A percentile compares a stretch with the other conserved stretches of the same genome.
Evolutionary conservation across 345 rosid species (phyloP).

Genomic region (Conringia planisiliqua): DNA sequence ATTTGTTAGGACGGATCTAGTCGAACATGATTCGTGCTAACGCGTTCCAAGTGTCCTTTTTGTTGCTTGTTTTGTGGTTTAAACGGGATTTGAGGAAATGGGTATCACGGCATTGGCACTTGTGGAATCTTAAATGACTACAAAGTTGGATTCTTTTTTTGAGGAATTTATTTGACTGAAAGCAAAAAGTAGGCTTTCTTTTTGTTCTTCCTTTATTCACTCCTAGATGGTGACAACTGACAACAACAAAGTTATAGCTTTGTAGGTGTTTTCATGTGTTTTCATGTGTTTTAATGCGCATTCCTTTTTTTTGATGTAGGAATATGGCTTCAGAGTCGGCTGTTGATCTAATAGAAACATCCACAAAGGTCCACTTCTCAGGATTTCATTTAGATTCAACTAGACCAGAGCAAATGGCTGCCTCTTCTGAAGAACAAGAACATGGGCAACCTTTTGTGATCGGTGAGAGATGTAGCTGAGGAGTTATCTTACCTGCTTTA

Average conservation of each 20-base stretch:
- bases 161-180: not conserved
- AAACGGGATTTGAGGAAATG: not conserved
- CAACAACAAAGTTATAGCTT: not conserved
- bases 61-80: not conserved
- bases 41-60: not conserved
- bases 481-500: not conserved
- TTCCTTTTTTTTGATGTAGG: not conserved
- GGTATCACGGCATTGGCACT: slow-evolving; percentile 10
- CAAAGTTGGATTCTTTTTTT: slow-evolving; percentile 6
- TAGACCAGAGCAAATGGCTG: slow-evolving; percentile 40
- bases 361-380: slow-evolving; percentile 82
- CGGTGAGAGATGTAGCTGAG: slow-evolving; percentile 41
- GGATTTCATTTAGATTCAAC: slow-evolving; percentile 56
- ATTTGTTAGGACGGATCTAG: not conserved
- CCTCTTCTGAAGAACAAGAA: slow-evolving; percentile 37
- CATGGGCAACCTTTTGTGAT: slow-evolving; percentile 82
- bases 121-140: not conserved
- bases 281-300: too few species aligned
- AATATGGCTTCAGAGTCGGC: slow-evolving; percentile 34
- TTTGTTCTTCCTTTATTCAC: not conserved
- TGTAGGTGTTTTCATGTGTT: not conserved
- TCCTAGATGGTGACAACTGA: not conserved
- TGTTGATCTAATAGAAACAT: slow-evolving; percentile 77
- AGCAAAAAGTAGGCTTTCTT: not conserved
- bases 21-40: not conserved